Conservation (phyloP, 2,329 filamentous ascomycete genomes). For the Trichoderma sp. region DNA sequence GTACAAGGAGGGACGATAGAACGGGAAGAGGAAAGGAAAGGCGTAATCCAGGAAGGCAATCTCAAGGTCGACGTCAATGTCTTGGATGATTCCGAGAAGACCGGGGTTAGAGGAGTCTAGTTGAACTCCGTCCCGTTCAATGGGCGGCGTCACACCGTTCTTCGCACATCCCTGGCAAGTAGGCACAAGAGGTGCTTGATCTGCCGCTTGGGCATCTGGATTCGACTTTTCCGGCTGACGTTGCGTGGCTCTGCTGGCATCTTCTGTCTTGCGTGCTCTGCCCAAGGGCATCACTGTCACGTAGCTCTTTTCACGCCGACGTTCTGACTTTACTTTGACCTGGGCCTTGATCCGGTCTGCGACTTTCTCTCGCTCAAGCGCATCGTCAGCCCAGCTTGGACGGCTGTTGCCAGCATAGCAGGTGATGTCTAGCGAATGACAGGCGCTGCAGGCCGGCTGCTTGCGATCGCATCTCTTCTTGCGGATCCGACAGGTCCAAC, state of each 20-base stretch:
- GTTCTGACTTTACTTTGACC: conserved; percentile 34
- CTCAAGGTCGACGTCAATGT: conserved; percentile 17
- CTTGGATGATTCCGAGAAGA: conserved; percentile 8
- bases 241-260: too few species aligned
- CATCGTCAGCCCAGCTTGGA: conserved; percentile 53
- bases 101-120: not conserved
- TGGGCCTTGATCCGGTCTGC: conserved; percentile 33
- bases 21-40: conserved; percentile 58
- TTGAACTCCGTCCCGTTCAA: not conserved
- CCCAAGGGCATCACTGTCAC: conserved; percentile 19
- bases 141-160: not conserved
- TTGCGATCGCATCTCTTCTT: conserved; percentile 56
- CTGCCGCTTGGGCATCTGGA: not conserved
- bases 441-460: conserved; percentile 49
- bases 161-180: not conserved
- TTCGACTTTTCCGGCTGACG: not conserved
- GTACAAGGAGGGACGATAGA: conserved; percentile 53
- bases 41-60: conserved; percentile 40
- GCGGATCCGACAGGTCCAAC: conserved; percentile 58
- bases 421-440: conserved; percentile 49
- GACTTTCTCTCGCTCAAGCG: conserved; percentile 33
- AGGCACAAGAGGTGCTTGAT: too few species aligned
- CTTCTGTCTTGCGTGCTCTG: not conserved
- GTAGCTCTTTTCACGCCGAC: conserved; percentile 40
- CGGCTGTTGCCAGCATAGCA: conserved; percentile 50